Evolutionary conservation across 2,329 filamentous ascomycete species (phyloP).

Genomic region (Sporothrix mexicana): DNA sequence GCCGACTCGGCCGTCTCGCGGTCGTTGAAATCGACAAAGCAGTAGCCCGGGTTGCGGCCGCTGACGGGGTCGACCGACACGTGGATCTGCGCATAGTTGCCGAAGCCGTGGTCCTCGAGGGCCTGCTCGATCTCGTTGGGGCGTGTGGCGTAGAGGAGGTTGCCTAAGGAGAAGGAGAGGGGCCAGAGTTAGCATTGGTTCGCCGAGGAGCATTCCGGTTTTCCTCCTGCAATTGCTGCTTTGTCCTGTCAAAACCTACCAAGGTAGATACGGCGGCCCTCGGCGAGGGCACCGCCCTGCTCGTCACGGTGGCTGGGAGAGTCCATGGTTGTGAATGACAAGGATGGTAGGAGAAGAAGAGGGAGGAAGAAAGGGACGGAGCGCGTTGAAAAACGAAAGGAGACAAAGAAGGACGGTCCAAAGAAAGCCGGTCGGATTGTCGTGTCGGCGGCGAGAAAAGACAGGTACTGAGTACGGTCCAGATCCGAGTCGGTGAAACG

Average conservation of each 20-base stretch:
- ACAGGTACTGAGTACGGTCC: background rate
- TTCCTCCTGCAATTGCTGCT: too few relatives aligned
- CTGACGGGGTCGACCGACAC: constrained; percentile 73
- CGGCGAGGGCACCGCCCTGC: constrained; percentile 31
- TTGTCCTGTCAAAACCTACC: background rate
- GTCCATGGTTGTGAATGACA: constrained; percentile 27
- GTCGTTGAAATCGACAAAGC: constrained; percentile 70
- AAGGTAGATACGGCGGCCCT: constrained; percentile 36
- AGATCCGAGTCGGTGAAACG: constrained; percentile 15
- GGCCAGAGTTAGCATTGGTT: background rate
- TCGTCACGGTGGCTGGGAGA: constrained; percentile 24
- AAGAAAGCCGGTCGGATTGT: background rate
- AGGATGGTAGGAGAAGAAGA: background rate
- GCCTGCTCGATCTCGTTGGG: constrained; percentile 47
- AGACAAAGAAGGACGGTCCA: background rate
- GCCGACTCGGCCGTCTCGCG: constrained; percentile 63
- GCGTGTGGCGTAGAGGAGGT: constrained; percentile 63
- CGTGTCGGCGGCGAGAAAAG: background rate
- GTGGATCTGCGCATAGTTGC: constrained; percentile 60
- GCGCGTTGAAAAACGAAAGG: background rate
- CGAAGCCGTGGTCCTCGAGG: constrained; percentile 45
- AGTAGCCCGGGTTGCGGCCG: constrained; percentile 73
- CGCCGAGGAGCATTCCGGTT: too few relatives aligned
- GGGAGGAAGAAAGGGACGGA: background rate
- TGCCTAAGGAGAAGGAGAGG: constrained; percentile 56